phyloP scores from a whole-genome alignment of 129 eudicot species.

The Smallanthus sonchifolius region DNA sequence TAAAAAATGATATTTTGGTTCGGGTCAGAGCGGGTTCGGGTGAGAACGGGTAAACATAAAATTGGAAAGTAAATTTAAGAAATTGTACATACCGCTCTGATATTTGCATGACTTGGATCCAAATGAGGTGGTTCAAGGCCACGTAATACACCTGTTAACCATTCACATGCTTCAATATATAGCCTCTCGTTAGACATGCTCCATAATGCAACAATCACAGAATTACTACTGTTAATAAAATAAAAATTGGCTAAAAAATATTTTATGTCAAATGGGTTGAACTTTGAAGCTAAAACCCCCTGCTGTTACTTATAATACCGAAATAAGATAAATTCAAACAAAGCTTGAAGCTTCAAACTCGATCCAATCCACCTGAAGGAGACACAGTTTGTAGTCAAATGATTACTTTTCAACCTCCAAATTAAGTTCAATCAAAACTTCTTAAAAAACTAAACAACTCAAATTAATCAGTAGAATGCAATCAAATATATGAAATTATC shows the following conservation, averaged over 20 bases:
- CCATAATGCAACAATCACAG: conserved; percentile 56
- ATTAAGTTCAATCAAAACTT: neutral
- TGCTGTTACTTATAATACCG: too few relatives aligned
- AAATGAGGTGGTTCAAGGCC: conserved; percentile 72
- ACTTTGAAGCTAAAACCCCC: too few relatives aligned
- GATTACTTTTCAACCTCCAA: neutral
- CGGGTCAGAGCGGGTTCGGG: too few relatives aligned
- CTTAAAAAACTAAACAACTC: neutral
- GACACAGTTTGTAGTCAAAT: neutral
- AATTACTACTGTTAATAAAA: neutral
- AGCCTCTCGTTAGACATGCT: conserved; percentile 77
- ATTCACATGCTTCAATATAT: conserved; percentile 94
- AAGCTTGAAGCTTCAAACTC: neutral
- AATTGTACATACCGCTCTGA: conserved; percentile 63
- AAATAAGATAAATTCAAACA: neutral
- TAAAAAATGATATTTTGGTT: too few relatives aligned
- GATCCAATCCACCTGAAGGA: neutral
- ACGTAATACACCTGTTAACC: conserved; percentile 72
- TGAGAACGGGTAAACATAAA: too few relatives aligned
- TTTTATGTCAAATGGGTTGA: neutral
- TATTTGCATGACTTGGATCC: conserved; percentile 74
- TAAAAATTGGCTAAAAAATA: too few relatives aligned
- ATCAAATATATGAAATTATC: too few relatives aligned
- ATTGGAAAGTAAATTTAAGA: neutral
- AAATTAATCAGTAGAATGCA: neutral